Evolutionary conservation across 495 filamentous ascomycete genomes (phyloP).

Genomic region (Corynascus novoguineensis): DNA sequence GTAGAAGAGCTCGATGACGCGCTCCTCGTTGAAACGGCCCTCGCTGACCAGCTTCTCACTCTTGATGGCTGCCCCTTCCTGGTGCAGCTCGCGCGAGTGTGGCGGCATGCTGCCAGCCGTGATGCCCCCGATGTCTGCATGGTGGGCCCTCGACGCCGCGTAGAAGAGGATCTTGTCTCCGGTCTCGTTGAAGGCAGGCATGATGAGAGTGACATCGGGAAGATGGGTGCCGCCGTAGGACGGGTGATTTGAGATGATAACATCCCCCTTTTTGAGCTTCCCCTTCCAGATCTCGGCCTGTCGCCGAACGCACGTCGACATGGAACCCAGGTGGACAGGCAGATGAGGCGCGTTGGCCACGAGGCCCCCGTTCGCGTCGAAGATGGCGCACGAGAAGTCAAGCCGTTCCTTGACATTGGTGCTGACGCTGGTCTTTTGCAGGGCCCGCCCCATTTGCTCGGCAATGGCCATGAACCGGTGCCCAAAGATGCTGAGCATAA

Average conservation of each 20-base stretch:
- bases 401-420: constrained; percentile 98
- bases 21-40: constrained; percentile 81
- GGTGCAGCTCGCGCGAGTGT: constrained; percentile 84
- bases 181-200: constrained; percentile 73
- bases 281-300: constrained; percentile 93
- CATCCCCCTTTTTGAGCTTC: constrained; percentile 84
- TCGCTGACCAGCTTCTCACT: constrained; percentile 90
- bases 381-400: constrained; percentile 94
- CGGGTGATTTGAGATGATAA: constrained; percentile 92
- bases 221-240: constrained; percentile 79
- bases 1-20: constrained; percentile 77
- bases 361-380: constrained; percentile 81
- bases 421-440: constrained; percentile 95
- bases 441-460: constrained; percentile 92
- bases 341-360: constrained; percentile 95
- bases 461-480: constrained; percentile 99
- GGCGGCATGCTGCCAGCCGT: constrained; percentile 96
- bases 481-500: constrained; percentile 91
- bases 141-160: constrained; percentile 90
- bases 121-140: constrained; percentile 96
- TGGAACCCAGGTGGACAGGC: constrained; percentile 82
- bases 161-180: constrained; percentile 92
- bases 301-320: constrained; percentile 91
- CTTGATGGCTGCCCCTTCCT: constrained; percentile 92
- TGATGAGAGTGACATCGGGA: constrained; percentile 91